Evolutionary conservation across 768 basidiomycete species (phyloP).

Genomic region (Suillus hirtellus): DNA sequence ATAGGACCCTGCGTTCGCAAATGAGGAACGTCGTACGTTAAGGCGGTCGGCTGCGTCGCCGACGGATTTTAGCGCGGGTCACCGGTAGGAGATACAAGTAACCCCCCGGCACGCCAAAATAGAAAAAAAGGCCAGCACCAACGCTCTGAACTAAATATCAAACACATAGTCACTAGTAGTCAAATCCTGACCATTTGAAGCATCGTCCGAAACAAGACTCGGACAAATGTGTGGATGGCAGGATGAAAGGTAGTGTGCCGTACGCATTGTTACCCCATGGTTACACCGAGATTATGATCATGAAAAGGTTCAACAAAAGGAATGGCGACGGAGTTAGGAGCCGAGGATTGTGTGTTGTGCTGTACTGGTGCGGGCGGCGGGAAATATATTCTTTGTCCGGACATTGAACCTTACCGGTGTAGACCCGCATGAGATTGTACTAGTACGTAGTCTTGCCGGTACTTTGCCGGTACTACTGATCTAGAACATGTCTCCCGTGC

Average conservation of each 20-base stretch:
- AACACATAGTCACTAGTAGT: not conserved
- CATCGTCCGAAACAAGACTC: not conserved
- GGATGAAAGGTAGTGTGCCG: not conserved
- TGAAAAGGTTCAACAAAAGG: not conserved
- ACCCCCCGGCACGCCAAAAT: not conserved
- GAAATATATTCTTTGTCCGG: not conserved
- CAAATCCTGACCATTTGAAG: not conserved
- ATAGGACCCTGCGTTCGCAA: not conserved
- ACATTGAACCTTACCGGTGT: not conserved
- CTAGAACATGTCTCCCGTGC: not conserved
- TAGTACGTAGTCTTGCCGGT: not conserved
- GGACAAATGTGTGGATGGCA: not conserved
- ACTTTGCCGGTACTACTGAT: not conserved
- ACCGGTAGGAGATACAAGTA: not conserved
- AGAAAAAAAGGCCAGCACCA: not conserved
- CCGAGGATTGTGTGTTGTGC: not conserved
- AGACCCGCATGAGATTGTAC: not conserved
- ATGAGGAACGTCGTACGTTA: not conserved
- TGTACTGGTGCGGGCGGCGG: not conserved
- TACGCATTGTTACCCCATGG: not conserved
- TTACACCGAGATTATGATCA: slow-evolving; percentile 5
- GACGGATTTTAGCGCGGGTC: not conserved
- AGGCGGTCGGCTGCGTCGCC: not conserved
- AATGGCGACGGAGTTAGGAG: not conserved
- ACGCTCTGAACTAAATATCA: not conserved